Evolutionary conservation across 306 rosid genomes (phyloP).

Genomic region (Prunus persica): DNA sequence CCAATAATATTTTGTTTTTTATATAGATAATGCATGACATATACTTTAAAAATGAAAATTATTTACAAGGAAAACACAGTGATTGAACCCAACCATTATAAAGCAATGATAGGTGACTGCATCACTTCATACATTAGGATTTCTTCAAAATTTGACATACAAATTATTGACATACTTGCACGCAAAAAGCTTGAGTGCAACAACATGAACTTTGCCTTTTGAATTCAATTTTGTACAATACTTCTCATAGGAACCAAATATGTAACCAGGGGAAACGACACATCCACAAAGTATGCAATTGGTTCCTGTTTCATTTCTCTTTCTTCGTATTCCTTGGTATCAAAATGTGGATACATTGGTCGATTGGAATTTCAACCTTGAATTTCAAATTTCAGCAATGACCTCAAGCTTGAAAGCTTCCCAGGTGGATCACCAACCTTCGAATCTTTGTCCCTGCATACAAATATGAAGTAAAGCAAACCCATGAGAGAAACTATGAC

Average conservation of each 20-base stretch:
- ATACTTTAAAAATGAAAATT: no score
- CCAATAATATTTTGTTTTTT: no score
- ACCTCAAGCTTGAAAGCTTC: slow-evolving; percentile 67
- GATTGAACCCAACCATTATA: no score
- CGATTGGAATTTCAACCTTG: slow-evolving; percentile 53
- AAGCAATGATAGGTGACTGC: neutral
- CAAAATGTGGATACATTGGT: slow-evolving; percentile 54
- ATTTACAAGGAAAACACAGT: neutral
- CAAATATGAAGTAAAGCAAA: no score
- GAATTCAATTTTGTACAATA: no score
- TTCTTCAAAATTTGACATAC: neutral
- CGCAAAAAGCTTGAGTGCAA: no score
- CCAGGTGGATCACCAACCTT: slow-evolving; percentile 77
- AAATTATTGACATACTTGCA: no score
- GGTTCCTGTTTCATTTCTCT: slow-evolving; percentile 9
- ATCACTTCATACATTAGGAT: neutral
- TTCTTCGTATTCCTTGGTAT: slow-evolving; percentile 62
- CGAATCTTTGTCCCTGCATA: slow-evolving; percentile 16
- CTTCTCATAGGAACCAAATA: no score
- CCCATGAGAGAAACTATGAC: no score
- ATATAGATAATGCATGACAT: no score
- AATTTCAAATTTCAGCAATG: slow-evolving; percentile 41
- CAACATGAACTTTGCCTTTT: no score
- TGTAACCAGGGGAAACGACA: neutral
- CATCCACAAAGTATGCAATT: neutral